Evolutionary conservation across 345 rosid genomes (phyloP).

Genomic region (Eucalyptus globulus): DNA sequence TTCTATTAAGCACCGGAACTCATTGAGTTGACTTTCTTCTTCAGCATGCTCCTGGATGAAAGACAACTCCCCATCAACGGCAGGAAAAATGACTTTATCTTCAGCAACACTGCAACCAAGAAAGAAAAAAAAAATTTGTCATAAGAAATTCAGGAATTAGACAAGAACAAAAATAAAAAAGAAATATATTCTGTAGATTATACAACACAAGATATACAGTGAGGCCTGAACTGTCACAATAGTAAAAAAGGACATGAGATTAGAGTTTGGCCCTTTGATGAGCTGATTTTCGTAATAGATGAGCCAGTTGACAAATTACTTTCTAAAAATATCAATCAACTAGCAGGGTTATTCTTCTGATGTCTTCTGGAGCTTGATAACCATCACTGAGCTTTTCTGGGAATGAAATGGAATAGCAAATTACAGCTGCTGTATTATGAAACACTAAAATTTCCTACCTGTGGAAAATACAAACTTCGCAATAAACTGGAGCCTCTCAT

Average conservation of each 20-base stretch:
- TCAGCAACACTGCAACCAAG: slow-evolving; percentile 65
- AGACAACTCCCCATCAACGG: slow-evolving; percentile 65
- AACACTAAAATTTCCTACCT: slow-evolving; percentile 29
- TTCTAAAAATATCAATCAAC: not conserved
- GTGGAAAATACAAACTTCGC: slow-evolving; percentile 89
- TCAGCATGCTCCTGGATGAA: slow-evolving; percentile 72
- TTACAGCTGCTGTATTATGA: not conserved
- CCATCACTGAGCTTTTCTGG: not conserved
- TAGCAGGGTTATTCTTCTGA: not conserved
- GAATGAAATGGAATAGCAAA: not conserved
- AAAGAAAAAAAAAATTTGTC: not conserved
- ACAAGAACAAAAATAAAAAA: not conserved
- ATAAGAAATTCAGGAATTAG: not conserved
- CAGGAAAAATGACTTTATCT: slow-evolving; percentile 87
- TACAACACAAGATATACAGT: not conserved
- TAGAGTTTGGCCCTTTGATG: not conserved
- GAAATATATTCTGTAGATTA: not conserved
- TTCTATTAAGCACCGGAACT: slow-evolving; percentile 70
- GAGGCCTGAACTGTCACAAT: not conserved
- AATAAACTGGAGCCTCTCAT: slow-evolving; percentile 74
- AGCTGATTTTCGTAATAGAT: not conserved
- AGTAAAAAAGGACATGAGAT: not conserved
- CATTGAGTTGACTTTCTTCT: slow-evolving; percentile 74
- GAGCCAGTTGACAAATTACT: not conserved
- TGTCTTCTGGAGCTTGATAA: not conserved